Percentiles rank a stretch among this genome's conserved stretches.
Conservation (phyloP, 2,329 filamentous ascomycete genomes). For the Venturia effusa region DNA sequence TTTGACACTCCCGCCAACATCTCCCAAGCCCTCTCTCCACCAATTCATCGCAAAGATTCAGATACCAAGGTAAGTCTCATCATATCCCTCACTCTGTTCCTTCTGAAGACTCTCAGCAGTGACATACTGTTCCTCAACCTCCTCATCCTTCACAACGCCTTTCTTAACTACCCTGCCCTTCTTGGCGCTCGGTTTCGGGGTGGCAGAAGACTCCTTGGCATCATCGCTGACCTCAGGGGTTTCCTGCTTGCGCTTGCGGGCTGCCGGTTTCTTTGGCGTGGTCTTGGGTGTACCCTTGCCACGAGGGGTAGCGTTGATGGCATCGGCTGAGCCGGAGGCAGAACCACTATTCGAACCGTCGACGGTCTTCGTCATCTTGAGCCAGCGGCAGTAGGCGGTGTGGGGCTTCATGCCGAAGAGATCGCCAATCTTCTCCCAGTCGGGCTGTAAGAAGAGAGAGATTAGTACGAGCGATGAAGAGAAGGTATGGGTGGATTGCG, state of each 20-base stretch:
- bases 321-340: not conserved
- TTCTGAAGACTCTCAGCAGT: not conserved
- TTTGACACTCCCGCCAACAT: not conserved
- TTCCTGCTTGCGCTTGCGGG: not conserved
- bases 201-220: not conserved
- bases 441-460: not conserved
- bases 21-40: too few species aligned
- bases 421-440: not conserved
- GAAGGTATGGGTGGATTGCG: not conserved
- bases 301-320: not conserved
- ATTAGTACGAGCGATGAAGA: not conserved
- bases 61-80: not conserved
- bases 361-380: not conserved
- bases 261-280: not conserved
- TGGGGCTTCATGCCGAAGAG: slow-evolving; percentile 3
- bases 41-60: not conserved
- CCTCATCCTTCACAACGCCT: not conserved
- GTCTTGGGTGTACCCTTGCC: not conserved
- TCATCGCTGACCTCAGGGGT: not conserved
- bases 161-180: slow-evolving; percentile 1
- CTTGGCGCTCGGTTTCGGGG: not conserved
- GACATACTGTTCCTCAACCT: not conserved
- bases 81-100: not conserved
- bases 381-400: slow-evolving; percentile 9
- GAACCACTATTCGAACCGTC: not conserved